Conservation (phyloP, 768 basidiomycete species). For the Sutorius australiensis region DNA sequence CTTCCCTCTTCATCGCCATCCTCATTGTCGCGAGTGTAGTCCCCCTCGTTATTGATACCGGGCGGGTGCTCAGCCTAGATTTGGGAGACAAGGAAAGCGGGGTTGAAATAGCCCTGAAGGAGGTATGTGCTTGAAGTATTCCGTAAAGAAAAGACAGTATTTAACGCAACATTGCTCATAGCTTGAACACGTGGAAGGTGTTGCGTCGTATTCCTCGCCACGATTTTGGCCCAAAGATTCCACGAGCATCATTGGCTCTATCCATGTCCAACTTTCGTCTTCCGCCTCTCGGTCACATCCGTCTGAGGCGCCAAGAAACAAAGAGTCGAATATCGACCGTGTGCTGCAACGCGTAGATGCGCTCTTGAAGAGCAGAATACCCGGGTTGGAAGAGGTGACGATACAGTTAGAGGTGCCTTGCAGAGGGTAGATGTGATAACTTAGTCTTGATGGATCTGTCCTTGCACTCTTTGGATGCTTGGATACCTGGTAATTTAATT, state of each 20-base stretch:
- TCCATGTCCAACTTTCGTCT: slow-evolving; percentile 82
- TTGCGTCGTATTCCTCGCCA: slow-evolving; percentile 74
- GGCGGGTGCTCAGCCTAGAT: slow-evolving; percentile 82
- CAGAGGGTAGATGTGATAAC: slow-evolving; percentile 1
- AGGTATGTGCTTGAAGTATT: slow-evolving; percentile 42
- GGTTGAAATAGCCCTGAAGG: slow-evolving; percentile 57
- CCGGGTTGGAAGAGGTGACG: slow-evolving; percentile 82
- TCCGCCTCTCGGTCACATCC: slow-evolving; percentile 53
- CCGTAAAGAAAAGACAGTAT: background rate
- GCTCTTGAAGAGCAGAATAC: slow-evolving; percentile 66
- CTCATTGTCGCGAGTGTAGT: slow-evolving; percentile 94
- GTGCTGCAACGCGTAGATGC: slow-evolving; percentile 75
- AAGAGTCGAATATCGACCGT: slow-evolving; percentile 42
- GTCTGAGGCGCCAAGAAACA: slow-evolving; percentile 38
- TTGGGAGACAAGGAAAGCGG: slow-evolving; percentile 57
- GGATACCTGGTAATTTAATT: slow-evolving; percentile 17
- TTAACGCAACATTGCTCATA: slow-evolving; percentile 27
- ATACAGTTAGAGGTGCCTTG: slow-evolving; percentile 69
- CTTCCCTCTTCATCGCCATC: slow-evolving; percentile 92
- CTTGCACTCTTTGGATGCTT: slow-evolving; percentile 9
- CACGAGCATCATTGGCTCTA: slow-evolving; percentile 79
- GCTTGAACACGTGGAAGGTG: slow-evolving; percentile 73
- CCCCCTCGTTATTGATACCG: slow-evolving; percentile 92
- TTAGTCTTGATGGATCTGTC: slow-evolving; percentile 5
- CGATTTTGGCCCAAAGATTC: slow-evolving; percentile 98